Base-by-base conservation (phyloP, 2,329 filamentous ascomycete genomes). In the Neofusicoccum laricinum region DNA sequence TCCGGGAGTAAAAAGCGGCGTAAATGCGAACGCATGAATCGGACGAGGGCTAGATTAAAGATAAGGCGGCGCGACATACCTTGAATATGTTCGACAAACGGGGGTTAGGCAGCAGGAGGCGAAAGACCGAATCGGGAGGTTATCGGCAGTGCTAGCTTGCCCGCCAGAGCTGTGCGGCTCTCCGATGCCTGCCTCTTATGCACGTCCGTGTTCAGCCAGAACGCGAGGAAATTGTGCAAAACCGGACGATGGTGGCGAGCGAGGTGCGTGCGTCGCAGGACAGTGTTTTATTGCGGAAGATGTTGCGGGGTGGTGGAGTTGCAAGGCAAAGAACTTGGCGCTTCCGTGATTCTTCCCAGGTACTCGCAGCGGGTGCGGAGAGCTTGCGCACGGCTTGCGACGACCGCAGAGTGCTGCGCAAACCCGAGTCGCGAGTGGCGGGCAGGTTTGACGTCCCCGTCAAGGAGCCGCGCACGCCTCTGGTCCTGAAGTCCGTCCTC, bases 31-130 rank as follows among this genome's bases (percentile, higher is more conserved):
- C 11, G 34, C 21, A 43, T 7, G 38, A 32, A 17, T 15, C n/a
- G 25, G 38, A 15, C 25, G 36, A 21, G 30, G 21, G 14, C 6
- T 3, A 4, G 19, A 43, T 15, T 6, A 10, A 30, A 8, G 32
- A 12, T 14, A 57, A 25, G 30, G 51, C 25, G 36, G 41, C 4
- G 21, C 36, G 55, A 46, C 55, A 15, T 59, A 59, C 55, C 55
- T 59, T 14, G 4, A 10, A 59, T 5, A 25, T 4, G 40, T 34
- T 14, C 15, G 40, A 15, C 53, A 45, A 43, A 36, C 25, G 40
- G 17, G 14, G 21, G 30, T 36, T 59, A 59, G 55, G 55, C 55
- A 59, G 55, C 55, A 59, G 55, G 55, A 59, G n/a, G 55, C 40
- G 25, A 59, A 46, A 25, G 55, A 15, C 55, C 55, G 41, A 46